A percentile compares a stretch with the other conserved stretches of the same genome.
phyloP scores from a whole-genome alignment of 305 asterid species.

The Ruellia speciosa region DNA sequence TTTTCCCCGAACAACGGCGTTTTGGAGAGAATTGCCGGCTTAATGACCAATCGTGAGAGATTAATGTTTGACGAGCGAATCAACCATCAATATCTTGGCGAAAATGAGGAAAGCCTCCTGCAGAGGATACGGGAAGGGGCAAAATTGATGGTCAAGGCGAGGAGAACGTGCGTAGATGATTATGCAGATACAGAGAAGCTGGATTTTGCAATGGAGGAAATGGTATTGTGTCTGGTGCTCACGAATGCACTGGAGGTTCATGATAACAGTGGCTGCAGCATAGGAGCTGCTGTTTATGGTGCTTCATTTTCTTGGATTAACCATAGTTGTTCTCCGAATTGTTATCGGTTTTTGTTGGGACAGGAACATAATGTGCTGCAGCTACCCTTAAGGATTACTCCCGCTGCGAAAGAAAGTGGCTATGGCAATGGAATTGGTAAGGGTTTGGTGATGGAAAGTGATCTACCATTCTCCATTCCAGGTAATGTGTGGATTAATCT shows the following conservation, averaged over 20 bases:
- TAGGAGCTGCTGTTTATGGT: constrained; percentile 69
- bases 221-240: constrained; percentile 54
- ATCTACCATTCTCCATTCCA: constrained; percentile 3
- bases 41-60: constrained; percentile 56
- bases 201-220: constrained; percentile 30
- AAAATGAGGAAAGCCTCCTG: neutral
- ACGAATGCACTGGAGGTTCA: constrained; percentile 76
- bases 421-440: constrained; percentile 14
- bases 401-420: constrained; percentile 21
- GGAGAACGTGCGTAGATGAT: constrained; percentile 24
- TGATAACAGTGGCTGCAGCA: constrained; percentile 34
- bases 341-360: constrained; percentile 39
- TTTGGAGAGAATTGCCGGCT: constrained; percentile 47
- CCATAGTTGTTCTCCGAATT: constrained; percentile 83
- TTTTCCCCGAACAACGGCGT: constrained; percentile 6
- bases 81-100: constrained; percentile 2
- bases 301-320: constrained; percentile 66
- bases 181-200: constrained; percentile 9
- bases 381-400: constrained; percentile 25
- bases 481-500: constrained; percentile 14
- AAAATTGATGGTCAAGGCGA: constrained; percentile 34
- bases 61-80: constrained; percentile 16
- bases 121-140: constrained; percentile 45
- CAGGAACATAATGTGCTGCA: constrained; percentile 1
- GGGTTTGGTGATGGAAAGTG: constrained; percentile 13